Evolutionary conservation across 106 monocot genomes (phyloP).

Genomic region (Acorus gramineus): DNA sequence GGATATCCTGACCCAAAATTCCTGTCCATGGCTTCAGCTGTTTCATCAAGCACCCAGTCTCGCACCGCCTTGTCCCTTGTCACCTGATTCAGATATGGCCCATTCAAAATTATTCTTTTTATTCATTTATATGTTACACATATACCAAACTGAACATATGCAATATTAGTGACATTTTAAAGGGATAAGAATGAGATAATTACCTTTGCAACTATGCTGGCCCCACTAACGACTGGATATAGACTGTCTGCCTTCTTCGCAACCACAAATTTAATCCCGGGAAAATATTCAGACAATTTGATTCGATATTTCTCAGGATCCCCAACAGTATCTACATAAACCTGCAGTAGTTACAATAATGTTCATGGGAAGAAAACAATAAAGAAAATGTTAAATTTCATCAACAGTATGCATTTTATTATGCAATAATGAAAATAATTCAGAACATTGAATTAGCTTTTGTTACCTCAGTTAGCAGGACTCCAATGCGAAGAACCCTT

Average conservation of each 20-base stretch:
- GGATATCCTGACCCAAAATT: slow-evolving; percentile 86
- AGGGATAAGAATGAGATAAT: not conserved
- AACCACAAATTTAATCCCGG: slow-evolving; percentile 83
- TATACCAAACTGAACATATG: too few relatives aligned
- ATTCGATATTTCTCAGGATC: slow-evolving; percentile 83
- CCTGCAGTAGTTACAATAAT: slow-evolving; percentile 29
- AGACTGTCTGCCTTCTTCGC: slow-evolving; percentile 94
- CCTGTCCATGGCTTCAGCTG: slow-evolving; percentile 51
- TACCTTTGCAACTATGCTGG: slow-evolving; percentile 98
- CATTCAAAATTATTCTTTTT: too few relatives aligned
- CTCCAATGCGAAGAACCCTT: slow-evolving; percentile 72
- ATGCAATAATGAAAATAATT: too few relatives aligned
- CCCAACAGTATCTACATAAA: slow-evolving; percentile 95
- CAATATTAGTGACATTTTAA: not conserved
- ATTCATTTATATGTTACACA: too few relatives aligned
- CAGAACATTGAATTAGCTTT: too few relatives aligned
- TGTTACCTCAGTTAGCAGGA: slow-evolving; percentile 80
- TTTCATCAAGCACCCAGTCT: slow-evolving; percentile 71
- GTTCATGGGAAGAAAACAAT: not conserved
- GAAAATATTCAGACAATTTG: slow-evolving; percentile 74
- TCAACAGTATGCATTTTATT: too few relatives aligned
- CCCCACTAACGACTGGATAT: slow-evolving; percentile 96
- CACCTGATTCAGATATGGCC: slow-evolving; percentile 24
- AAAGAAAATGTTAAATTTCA: not conserved
- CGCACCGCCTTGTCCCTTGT: slow-evolving; percentile 65